These are phyloP conservation scores for Fusarium dlaminii DNA, from an alignment of 2,329 filamentous ascomycete genomes.

Conservation along the genomic window DNA sequence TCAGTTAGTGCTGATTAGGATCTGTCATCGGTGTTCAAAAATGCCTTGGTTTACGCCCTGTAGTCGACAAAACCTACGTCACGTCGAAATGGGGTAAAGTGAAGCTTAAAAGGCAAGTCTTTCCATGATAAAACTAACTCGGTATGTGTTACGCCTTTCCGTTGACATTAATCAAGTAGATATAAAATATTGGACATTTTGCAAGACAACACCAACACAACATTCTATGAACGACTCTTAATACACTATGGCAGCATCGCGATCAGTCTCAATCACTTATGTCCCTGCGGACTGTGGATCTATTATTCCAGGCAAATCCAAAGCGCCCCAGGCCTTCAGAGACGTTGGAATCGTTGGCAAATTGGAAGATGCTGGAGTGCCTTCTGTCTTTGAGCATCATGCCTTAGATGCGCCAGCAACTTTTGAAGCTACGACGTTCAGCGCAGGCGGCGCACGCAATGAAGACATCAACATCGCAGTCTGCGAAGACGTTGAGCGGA, in stretches of 20 bases:
- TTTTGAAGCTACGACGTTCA: slow-evolving; percentile 5
- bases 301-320: slow-evolving; percentile 37
- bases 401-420: slow-evolving; percentile 16
- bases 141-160: not conserved
- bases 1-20: not conserved
- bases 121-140: not conserved
- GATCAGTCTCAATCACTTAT: slow-evolving; percentile 20
- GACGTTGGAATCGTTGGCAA: slow-evolving; percentile 8
- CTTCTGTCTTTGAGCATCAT: slow-evolving; percentile 5
- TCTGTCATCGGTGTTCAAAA: not conserved
- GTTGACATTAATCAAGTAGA: not conserved
- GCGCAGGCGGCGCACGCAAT: slow-evolving; percentile 14
- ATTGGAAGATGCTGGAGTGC: not conserved
- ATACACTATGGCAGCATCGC: slow-evolving; percentile 11
- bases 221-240: too few relatives aligned
- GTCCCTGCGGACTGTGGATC: slow-evolving; percentile 37
- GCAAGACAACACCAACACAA: not conserved
- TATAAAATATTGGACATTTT: not conserved
- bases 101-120: not conserved
- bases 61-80: not conserved
- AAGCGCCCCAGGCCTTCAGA: slow-evolving; percentile 32
- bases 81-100: not conserved
- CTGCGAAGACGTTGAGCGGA: slow-evolving; percentile 9
- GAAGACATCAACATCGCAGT: slow-evolving; percentile 28
- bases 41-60: not conserved